phyloP scores from a whole-genome alignment of 129 eudicot species.

The Escallonia herrerae region DNA sequence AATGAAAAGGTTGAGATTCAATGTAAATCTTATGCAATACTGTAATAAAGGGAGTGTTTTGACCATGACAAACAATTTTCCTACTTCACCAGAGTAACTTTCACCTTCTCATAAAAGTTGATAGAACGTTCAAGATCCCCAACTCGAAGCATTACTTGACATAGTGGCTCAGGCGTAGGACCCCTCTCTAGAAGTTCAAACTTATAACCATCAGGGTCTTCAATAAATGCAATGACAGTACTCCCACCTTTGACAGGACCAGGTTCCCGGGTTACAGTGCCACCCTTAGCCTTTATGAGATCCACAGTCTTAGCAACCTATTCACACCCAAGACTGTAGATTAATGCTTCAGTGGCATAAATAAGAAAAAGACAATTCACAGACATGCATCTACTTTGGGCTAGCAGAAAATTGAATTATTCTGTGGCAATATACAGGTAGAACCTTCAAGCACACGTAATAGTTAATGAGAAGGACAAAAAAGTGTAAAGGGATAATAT shows the following conservation, averaged over 20 bases:
- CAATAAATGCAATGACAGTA: constrained; percentile 80
- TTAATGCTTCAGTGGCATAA: not conserved
- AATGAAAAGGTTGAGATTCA: constrained; percentile 1
- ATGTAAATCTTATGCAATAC: not conserved
- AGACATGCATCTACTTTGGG: not conserved
- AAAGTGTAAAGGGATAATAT: too few relatives aligned
- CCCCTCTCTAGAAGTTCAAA: constrained; percentile 96
- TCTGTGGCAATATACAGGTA: too few relatives aligned
- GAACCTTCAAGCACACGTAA: too few relatives aligned
- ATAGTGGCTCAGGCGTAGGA: constrained; percentile 95
- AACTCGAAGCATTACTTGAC: constrained; percentile 99
- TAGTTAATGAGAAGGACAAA: too few relatives aligned
- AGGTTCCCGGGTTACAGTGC: constrained; percentile 87
- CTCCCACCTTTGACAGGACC: constrained; percentile 98
- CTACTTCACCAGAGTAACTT: constrained; percentile 1
- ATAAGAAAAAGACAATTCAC: not conserved
- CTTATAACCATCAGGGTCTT: constrained; percentile 98
- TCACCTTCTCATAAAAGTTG: constrained; percentile 82
- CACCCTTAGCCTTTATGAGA: constrained; percentile 93
- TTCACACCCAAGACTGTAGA: constrained; percentile 1
- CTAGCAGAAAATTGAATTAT: too few relatives aligned
- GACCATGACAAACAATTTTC: constrained; percentile 1
- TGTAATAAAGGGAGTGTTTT: not conserved
- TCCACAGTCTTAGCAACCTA: constrained; percentile 90
- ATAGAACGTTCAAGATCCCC: constrained; percentile 97